Conservation (phyloP, 208 protist genomes). For the Trypanosoma avium region DNA sequence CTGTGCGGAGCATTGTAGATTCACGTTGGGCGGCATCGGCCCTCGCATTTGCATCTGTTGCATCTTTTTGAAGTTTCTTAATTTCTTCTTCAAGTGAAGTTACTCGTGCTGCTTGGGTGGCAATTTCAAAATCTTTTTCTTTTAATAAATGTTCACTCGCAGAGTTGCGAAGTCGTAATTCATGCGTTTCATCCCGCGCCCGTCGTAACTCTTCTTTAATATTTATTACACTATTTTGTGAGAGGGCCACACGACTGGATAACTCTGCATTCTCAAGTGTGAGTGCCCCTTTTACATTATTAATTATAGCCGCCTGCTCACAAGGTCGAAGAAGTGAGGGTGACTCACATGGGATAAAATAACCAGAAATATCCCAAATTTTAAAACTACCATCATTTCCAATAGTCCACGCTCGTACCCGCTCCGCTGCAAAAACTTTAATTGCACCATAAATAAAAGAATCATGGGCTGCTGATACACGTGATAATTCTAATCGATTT, state of each 20-base stretch:
- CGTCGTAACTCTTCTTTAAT: constrained; percentile 41
- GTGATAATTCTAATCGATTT: constrained; percentile 32
- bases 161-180: constrained; percentile 58
- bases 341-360: constrained; percentile 32
- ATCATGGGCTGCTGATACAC: constrained; percentile 28
- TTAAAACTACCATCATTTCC: constrained; percentile 43
- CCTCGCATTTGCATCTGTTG: constrained; percentile 44
- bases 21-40: constrained; percentile 39
- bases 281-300: not conserved
- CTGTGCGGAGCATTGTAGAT: constrained; percentile 36
- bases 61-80: constrained; percentile 44
- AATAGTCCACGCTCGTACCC: constrained; percentile 61
- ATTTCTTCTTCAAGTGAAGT: constrained; percentile 52
- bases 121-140: constrained; percentile 46
- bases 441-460: constrained; percentile 53
- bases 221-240: constrained; percentile 16
- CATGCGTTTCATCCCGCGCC: constrained; percentile 63
- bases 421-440: constrained; percentile 45
- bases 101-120: constrained; percentile 23
- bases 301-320: constrained; percentile 32
- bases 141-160: constrained; percentile 37
- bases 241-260: constrained; percentile 22
- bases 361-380: constrained; percentile 50
- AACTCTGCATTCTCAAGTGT: constrained; percentile 26
- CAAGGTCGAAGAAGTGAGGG: constrained; percentile 24